Evolutionary conservation across 2,329 filamentous ascomycete species (phyloP), one percentile per base, ranked within the genome.

Genomic region (Epichloe aotearoae): DNA sequence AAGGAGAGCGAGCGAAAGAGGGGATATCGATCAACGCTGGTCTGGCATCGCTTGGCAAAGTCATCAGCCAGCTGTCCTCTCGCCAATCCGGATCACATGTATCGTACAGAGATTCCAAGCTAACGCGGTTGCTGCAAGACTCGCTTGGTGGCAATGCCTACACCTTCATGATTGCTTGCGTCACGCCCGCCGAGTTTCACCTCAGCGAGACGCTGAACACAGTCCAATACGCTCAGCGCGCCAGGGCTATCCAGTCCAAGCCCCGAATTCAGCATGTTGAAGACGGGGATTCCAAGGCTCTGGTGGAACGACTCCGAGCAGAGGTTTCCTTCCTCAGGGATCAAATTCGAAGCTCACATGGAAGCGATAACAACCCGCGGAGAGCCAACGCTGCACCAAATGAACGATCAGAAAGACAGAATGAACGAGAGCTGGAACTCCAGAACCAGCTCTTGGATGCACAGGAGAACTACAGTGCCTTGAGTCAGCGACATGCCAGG

Each of bases 161-260:
- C 64, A 98, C 93, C 1, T 98, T 97, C 70, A 97, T 98, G 93
- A 93, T 98, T 69, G 93, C 93, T 8, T 98, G 93, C 69, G 90
- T 98, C 33, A 98, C 91, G 1, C 91, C 90, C 0, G 88, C 91
- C 14, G 90, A 96, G 64, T 98, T 98, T 64, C 93, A 98, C 65
- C 74, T 98, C 43, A 97, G 90, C 69, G 93, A 98, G 69, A 97
- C 94, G 0, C 73, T 98, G 52, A 98, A 98, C 66, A 98, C 93
- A 0, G 88, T 98, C 20, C 87, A 96, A 66, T 98, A 98, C 68
- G 93, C 93, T 6, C 93, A 97, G 70, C 82, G 93, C 56, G 94
- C 93, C 55, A 84, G 93, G 56, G 89, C 90, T 2, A 98, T 98
- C 54, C 93, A 98, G 72, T 95, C 88, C 70, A 97, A 96, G 67